Base-by-base conservation (phyloP, 306 rosid species). In the Prunus mira region DNA sequence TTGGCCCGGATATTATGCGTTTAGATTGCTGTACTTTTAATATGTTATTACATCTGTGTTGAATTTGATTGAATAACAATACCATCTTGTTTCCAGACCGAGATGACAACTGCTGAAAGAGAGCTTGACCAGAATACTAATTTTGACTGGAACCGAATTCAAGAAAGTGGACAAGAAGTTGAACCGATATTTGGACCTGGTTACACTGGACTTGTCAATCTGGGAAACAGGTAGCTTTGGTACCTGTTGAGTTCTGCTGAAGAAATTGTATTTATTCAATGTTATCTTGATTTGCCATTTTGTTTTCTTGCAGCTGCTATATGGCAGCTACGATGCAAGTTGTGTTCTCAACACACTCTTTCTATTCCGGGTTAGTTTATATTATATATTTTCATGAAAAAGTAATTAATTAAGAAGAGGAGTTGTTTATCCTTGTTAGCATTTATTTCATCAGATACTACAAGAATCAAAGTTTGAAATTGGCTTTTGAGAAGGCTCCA, bases 91-190 rank as follows among this genome's bases (percentile, higher is more conserved):
- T 34, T 86, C 62, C 90, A 95, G 99, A 95, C 99, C 67, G 97
- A 95, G 85, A 92, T 92, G 97, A 95, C 99, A 13, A 95, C 97
- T 67, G 97, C 99, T 83, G 99, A 92, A 87, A 95, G 93, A 82
- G 99, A 95, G 84, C 97, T 95, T 73, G 98, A 95, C 81, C 97
- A 91, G 78, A 95, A 95, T 87, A 89, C 97, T 69, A 95, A 92
- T 83, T 95, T 84, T 83, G 97, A 95, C 75, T 95, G 99, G 99
- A 88, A 95, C 72, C 88, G 97, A 50, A 92, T 95, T 87, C 97
- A 92, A 91, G 97, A 95, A 86, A 95, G 91, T 84, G 99, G 96
- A 72, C 89, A 88, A 81, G 97, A 95, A 19, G 87, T 88, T 11
- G 97, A 95, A 32, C 97, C 93, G 15, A 86, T 95, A 79, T 90